Evolutionary conservation across 345 rosid genomes (phyloP).

Genomic region (thale cress (Arabidopsis thaliana)): DNA sequence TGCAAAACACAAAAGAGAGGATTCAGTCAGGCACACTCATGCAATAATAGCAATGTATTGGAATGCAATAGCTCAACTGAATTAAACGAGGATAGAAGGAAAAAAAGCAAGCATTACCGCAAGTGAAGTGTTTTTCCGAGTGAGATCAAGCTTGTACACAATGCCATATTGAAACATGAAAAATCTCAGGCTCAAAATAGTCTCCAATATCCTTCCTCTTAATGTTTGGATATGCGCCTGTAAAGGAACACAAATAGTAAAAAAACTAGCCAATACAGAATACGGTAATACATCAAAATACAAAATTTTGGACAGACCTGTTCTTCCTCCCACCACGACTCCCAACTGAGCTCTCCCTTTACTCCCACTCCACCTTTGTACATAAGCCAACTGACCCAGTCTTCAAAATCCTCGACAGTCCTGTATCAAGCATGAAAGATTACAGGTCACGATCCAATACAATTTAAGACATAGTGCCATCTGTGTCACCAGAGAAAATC

Average conservation of each 20-base stretch:
- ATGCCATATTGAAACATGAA: conserved; percentile 91
- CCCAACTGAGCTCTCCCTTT: conserved; percentile 99
- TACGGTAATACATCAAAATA: conserved; percentile 4
- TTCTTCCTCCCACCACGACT: conserved; percentile 99
- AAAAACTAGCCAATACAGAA: not conserved
- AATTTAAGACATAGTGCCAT: conserved; percentile 8
- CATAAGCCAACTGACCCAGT: conserved; percentile 96
- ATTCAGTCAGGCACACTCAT: conserved; percentile 7
- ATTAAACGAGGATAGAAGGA: not conserved
- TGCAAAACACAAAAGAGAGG: conserved; percentile 35
- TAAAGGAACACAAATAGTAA: conserved; percentile 33
- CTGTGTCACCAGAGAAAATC: conserved; percentile 18
- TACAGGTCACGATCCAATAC: conserved; percentile 7
- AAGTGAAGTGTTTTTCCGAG: conserved; percentile 70
- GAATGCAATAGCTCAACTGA: not conserved
- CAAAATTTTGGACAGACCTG: conserved; percentile 59
- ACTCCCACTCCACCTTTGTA: conserved; percentile 99
- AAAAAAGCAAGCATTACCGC: conserved; percentile 58
- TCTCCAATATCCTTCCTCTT: conserved; percentile 93
- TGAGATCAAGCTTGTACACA: conserved; percentile 88
- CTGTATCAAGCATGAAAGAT: conserved; percentile 49
- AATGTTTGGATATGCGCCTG: conserved; percentile 91
- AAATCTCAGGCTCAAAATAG: conserved; percentile 88
- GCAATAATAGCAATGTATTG: conserved; percentile 9
- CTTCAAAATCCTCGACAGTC: conserved; percentile 98